phyloP scores from a whole-genome alignment of 2,329 filamentous ascomycete genomes.

The Cercospora beticola region DNA sequence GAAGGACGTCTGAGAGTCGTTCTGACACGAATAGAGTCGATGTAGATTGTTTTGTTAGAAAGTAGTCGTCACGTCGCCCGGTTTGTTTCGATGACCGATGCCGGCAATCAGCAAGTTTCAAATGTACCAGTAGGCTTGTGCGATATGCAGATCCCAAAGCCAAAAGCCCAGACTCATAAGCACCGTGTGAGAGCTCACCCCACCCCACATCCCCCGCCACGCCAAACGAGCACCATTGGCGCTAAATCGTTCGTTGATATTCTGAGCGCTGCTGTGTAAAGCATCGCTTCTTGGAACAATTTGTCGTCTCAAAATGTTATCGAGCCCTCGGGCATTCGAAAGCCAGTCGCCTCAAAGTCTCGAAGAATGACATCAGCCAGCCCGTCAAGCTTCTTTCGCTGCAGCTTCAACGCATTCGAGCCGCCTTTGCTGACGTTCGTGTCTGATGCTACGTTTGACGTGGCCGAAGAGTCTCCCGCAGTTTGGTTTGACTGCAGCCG shows the following conservation, averaged over 20 bases:
- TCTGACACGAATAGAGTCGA: background rate
- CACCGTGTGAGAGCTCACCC: slow-evolving; percentile 6
- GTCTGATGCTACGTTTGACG: slow-evolving; percentile 10
- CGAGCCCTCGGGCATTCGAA: slow-evolving; percentile 47
- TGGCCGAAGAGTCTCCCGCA: slow-evolving; percentile 10
- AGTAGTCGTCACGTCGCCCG: background rate
- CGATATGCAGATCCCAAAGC: slow-evolving; percentile 5
- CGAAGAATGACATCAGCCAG: slow-evolving; percentile 45
- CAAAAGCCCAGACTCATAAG: slow-evolving; percentile 8
- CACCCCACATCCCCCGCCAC: slow-evolving; percentile 5
- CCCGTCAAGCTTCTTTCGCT: slow-evolving; percentile 50
- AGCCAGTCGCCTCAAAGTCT: slow-evolving; percentile 48
- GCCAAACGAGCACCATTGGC: background rate
- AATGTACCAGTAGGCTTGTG: background rate
- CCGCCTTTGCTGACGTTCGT: slow-evolving; percentile 29
- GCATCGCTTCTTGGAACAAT: background rate
- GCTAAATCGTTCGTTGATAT: background rate
- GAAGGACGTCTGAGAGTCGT: background rate
- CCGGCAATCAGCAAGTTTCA: slow-evolving; percentile 3
- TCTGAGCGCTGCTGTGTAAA: background rate
- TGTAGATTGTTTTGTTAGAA: background rate
- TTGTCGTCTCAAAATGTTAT: slow-evolving; percentile 33
- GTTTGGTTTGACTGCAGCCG: slow-evolving; percentile 28
- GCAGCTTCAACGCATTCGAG: slow-evolving; percentile 47
- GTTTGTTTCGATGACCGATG: slow-evolving; percentile 9